Evolutionary conservation across 768 basidiomycete species (phyloP).

Genomic region (Podaxis mareebaensis): DNA sequence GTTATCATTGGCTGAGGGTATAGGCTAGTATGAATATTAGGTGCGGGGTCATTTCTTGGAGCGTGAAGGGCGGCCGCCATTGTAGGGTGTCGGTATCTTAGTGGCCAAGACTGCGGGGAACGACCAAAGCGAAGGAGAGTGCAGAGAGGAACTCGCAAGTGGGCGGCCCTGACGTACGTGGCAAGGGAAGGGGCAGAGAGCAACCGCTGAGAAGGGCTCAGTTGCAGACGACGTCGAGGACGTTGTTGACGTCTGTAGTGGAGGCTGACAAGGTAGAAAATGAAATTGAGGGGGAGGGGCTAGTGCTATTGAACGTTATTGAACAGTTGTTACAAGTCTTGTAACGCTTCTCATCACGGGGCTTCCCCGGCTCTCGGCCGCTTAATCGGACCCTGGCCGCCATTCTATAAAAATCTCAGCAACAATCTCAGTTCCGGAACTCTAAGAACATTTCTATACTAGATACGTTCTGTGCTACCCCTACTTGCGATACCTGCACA

Average conservation of each 20-base stretch:
- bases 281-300: not conserved
- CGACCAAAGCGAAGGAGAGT: conserved; percentile 5
- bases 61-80: conserved; percentile 56
- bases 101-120: conserved; percentile 14
- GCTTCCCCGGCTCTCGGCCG: conserved; percentile 7
- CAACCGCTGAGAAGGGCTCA: not conserved
- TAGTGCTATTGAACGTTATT: not conserved
- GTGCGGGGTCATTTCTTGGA: conserved; percentile 37
- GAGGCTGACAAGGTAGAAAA: conserved; percentile 7
- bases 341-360: conserved; percentile 14
- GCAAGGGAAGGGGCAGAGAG: not conserved
- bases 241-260: conserved; percentile 4
- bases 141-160: conserved; percentile 5
- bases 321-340: conserved; percentile 5
- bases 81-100: conserved; percentile 20
- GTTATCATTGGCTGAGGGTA: conserved; percentile 58
- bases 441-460: conserved; percentile 3
- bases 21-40: conserved; percentile 35
- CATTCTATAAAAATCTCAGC: conserved; percentile 2
- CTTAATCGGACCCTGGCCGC: conserved; percentile 10
- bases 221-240: conserved; percentile 16
- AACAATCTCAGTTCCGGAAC: not conserved
- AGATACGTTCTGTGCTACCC: not conserved
- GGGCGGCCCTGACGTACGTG: conserved; percentile 3
- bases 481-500: conserved; percentile 59